Evolutionary conservation across 257 asterid species (phyloP).

Genomic region (Ophiorrhiza pumila): DNA sequence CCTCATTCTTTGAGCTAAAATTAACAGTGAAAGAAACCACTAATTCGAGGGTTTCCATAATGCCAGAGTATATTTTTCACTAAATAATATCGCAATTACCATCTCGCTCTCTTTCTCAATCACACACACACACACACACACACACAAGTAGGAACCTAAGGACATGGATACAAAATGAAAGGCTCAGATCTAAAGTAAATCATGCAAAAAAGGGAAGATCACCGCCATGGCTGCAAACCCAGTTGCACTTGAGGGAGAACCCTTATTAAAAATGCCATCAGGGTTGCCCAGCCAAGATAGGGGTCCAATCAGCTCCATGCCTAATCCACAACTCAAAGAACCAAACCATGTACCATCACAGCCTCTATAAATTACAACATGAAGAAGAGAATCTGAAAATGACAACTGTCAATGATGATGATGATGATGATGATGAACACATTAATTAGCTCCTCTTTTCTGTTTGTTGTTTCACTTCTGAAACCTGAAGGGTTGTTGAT

Average conservation of each 20-base stretch:
- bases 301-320: not conserved
- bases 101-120: not conserved
- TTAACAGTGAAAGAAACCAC: not conserved
- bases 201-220: not conserved
- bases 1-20: slow-evolving; percentile 11
- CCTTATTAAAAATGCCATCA: not conserved
- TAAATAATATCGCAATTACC: not conserved
- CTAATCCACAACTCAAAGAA: not conserved
- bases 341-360: not conserved
- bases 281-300: slow-evolving; percentile 23
- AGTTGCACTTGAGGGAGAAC: not conserved
- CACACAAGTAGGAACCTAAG: not conserved
- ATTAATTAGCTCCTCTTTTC: no score
- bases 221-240: slow-evolving; percentile 25
- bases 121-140: not conserved
- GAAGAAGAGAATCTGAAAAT: not conserved
- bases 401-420: not conserved
- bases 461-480: no score
- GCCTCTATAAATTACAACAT: not conserved
- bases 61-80: not conserved
- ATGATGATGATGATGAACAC: not conserved
- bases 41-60: not conserved
- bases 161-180: not conserved
- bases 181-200: slow-evolving; percentile 25
- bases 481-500: slow-evolving; percentile 16